phyloP scores from a whole-genome alignment of 1,284 basidiomycete genomes.

The Sphagnurus paluster region DNA sequence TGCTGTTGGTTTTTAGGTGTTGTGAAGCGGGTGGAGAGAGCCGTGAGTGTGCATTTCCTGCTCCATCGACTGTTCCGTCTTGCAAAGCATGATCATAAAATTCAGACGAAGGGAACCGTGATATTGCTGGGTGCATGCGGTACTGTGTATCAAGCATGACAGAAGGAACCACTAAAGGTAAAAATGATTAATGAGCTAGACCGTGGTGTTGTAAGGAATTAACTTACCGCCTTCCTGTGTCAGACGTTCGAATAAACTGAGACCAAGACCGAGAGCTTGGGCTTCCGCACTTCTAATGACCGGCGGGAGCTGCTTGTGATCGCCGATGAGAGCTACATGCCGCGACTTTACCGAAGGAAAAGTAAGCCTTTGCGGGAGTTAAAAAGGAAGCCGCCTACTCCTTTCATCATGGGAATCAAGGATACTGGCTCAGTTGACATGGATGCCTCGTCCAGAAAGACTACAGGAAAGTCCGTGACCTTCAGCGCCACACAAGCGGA shows the following conservation, averaged over 20 bases:
- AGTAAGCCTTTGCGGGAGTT: slow-evolving; percentile 12
- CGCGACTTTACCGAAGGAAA: slow-evolving; percentile 55
- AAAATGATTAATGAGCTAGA: slow-evolving; percentile 6
- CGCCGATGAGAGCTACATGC: slow-evolving; percentile 89
- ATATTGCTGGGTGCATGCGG: slow-evolving; percentile 92
- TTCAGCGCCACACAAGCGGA: slow-evolving; percentile 60
- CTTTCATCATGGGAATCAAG: slow-evolving; percentile 86
- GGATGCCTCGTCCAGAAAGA: slow-evolving; percentile 93
- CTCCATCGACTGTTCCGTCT: slow-evolving; percentile 69
- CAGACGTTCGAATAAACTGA: slow-evolving; percentile 87
- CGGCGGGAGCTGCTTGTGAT: slow-evolving; percentile 96
- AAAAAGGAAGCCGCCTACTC: slow-evolving; percentile 50
- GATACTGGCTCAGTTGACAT: slow-evolving; percentile 95
- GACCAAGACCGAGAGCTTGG: slow-evolving; percentile 67
- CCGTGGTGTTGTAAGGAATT: slow-evolving; percentile 5
- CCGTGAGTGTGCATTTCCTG: slow-evolving; percentile 51
- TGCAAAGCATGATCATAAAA: slow-evolving; percentile 77
- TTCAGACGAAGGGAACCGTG: slow-evolving; percentile 79
- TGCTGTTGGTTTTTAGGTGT: slow-evolving; percentile 38
- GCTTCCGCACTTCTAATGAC: slow-evolving; percentile 79
- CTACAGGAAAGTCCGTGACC: slow-evolving; percentile 86
- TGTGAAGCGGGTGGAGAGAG: slow-evolving; percentile 62
- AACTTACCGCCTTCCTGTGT: slow-evolving; percentile 74
- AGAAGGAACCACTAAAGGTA: slow-evolving; percentile 63
- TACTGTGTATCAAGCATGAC: slow-evolving; percentile 93